Evolutionary conservation across 495 filamentous ascomycete genomes (phyloP), one percentile per base, ranked within the genome.

Genomic region (Penicillium turbatum): DNA sequence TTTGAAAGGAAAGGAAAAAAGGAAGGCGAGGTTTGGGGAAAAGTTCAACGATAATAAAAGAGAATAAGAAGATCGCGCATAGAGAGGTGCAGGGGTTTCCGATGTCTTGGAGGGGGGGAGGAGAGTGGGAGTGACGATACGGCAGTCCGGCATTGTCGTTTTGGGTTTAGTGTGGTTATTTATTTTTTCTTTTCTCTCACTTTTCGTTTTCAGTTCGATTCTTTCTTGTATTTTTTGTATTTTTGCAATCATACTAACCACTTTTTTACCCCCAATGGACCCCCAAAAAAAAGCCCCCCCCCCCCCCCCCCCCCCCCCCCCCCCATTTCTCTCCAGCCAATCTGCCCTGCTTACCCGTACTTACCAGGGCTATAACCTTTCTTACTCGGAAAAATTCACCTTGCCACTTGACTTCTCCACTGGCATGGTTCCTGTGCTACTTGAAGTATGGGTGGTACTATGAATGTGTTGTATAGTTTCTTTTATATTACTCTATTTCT

Each of bases 101-200:
- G 26, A 43, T 39, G 15, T 31, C 21, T 26, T 47, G 34, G 44
- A 34, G 38, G 37, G 54, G 57, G 45, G 40, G 43, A 11, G 51
- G 43, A 11, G 51, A 45, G 55, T 46, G 48, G 36, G 46, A 62
- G 60, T 63, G 55, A 64, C 61, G 54, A 59, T 66, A 62, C 62
- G 54, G 64, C 40, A 54, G 36, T 48, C 24, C 63, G 63, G 64
- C 58, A 62, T 53, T 38, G 59, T 54, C 56, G 62, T 13, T 39
- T 67, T 62, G 15, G 61, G 64, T 27, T 49, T 67, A 64, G 61
- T 38, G 48, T 38, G 36, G 51, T 11, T 8, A 46, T 45, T 48
- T 31, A 53, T 15, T 37, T 60, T 50, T 57, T 36, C 12, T 31
- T 48, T 53, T 45, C 32, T 46, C 21, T 3, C 7, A 13, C 7